A percentile compares a stretch with the other conserved stretches of the same genome.
Evolutionary conservation across 2,329 filamentous ascomycete species (phyloP).

Genomic region (Lithohypha guttulata): DNA sequence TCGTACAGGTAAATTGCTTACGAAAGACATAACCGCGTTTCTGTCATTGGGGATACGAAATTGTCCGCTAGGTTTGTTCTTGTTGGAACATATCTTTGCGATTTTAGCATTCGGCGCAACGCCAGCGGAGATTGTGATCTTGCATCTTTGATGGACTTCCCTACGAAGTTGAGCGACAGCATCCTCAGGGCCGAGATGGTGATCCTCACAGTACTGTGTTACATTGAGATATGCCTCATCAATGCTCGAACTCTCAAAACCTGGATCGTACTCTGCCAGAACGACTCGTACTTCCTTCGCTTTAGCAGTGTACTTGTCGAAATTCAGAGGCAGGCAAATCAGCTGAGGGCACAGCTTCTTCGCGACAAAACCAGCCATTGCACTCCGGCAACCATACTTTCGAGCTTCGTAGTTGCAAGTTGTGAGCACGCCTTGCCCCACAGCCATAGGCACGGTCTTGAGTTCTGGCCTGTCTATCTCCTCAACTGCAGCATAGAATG

Average conservation of each 20-base stretch:
- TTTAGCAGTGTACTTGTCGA: constrained; percentile 82
- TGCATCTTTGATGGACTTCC: constrained; percentile 63
- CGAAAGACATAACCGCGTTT: constrained; percentile 68
- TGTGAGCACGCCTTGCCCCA: constrained; percentile 62
- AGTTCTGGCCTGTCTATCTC: constrained; percentile 74
- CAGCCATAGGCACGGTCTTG: constrained; percentile 77
- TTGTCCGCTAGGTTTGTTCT: constrained; percentile 94
- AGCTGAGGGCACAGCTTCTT: constrained; percentile 85
- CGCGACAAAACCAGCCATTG: constrained; percentile 93
- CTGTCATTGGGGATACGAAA: constrained; percentile 65
- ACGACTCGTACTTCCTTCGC: constrained; percentile 77
- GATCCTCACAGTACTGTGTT: constrained; percentile 67
- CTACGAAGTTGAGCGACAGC: constrained; percentile 66
- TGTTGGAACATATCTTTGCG: constrained; percentile 90
- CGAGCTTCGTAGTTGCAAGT: constrained; percentile 82
- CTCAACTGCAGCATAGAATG: constrained; percentile 93
- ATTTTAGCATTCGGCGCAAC: constrained; percentile 89
- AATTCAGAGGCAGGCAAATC: constrained; percentile 72
- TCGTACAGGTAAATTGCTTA: constrained; percentile 69
- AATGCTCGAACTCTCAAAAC: constrained; percentile 87
- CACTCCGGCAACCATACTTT: constrained; percentile 80
- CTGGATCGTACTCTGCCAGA: constrained; percentile 73
- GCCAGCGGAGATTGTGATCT: constrained; percentile 84
- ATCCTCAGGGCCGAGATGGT: constrained; percentile 58
- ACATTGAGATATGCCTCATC: constrained; percentile 97